phyloP scores from a whole-genome alignment of 345 rosid species.

The Lepidium africanum region DNA sequence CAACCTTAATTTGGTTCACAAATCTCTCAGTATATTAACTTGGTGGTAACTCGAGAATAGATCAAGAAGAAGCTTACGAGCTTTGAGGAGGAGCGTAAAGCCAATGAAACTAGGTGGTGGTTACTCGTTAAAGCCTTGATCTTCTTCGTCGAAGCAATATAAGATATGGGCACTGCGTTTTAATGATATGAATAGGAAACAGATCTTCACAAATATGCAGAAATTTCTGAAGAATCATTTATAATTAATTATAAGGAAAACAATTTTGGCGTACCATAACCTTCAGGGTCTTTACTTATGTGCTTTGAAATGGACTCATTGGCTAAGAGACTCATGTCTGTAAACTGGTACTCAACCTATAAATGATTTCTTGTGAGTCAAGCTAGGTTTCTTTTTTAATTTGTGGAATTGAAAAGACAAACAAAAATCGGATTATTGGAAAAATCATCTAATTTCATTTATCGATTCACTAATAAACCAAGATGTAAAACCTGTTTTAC shows the following conservation, averaged over 20 bases:
- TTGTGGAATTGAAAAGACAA: neutral
- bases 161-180: conserved; percentile 57
- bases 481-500: conserved; percentile 62
- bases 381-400: neutral
- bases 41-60: neutral
- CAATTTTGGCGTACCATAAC: conserved; percentile 55
- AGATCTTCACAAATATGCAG: neutral
- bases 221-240: neutral
- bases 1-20: conserved; percentile 37
- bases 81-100: conserved; percentile 72
- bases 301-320: conserved; percentile 84
- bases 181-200: neutral
- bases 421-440: neutral
- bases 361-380: neutral
- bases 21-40: neutral
- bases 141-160: conserved; percentile 75
- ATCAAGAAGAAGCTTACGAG: conserved; percentile 49
- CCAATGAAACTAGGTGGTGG: conserved; percentile 56
- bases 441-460: neutral
- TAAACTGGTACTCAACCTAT: conserved; percentile 87
- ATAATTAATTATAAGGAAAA: neutral
- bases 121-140: conserved; percentile 63
- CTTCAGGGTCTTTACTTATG: conserved; percentile 74
- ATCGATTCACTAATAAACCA: no score
- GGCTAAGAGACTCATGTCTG: conserved; percentile 86